These are phyloP conservation scores for Hortaea sp. DNA, from an alignment of 2,329 filamentous ascomycete genomes.

Conservation along the genomic window DNA sequence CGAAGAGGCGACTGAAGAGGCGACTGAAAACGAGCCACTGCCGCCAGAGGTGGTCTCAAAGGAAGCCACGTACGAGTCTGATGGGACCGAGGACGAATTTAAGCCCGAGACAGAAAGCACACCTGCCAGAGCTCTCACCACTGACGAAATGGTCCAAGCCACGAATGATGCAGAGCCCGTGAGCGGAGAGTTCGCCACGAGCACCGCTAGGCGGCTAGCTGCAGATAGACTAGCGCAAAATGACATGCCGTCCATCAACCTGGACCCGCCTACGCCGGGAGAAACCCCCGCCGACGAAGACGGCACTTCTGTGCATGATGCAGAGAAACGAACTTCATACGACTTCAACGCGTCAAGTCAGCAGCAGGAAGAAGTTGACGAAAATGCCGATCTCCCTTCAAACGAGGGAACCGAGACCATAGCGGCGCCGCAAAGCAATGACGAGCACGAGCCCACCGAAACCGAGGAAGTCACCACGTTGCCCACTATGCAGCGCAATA, in stretches of 20 bases:
- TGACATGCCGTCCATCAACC: constrained; percentile 21
- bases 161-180: constrained; percentile 6
- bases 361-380: constrained; percentile 12
- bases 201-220: neutral
- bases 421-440: constrained; percentile 3
- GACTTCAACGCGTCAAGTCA: constrained; percentile 20
- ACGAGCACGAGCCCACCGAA: constrained; percentile 3
- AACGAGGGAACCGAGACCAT: neutral
- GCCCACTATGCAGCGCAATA: neutral
- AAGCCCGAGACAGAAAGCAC: constrained; percentile 4
- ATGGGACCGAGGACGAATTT: constrained; percentile 30
- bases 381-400: constrained; percentile 2
- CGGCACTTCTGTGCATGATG: constrained; percentile 9
- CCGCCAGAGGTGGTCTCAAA: constrained; percentile 62
- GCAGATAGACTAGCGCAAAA: neutral
- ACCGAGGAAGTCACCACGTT: neutral
- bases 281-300: constrained; percentile 11
- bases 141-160: constrained; percentile 3
- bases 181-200: constrained; percentile 14
- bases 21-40: constrained; percentile 47
- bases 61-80: constrained; percentile 55
- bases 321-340: constrained; percentile 9
- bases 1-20: constrained; percentile 27
- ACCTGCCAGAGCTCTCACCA: constrained; percentile 5
- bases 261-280: constrained; percentile 27